These are phyloP conservation scores for Suhomyces prunicola DNA, from an alignment of 805 yeast genomes.

Conservation along the genomic window DNA sequence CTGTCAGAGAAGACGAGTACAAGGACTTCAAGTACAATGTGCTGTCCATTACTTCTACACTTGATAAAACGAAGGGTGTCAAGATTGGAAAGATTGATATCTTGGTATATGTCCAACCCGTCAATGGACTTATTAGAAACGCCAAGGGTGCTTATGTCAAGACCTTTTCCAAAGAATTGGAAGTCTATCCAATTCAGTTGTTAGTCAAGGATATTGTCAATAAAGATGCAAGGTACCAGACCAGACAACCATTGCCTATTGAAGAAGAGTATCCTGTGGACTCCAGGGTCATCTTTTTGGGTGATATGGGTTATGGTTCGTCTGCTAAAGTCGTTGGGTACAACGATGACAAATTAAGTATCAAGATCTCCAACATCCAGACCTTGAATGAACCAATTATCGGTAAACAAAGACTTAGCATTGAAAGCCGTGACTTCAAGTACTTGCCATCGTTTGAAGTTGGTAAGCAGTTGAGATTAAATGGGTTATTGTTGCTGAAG, in stretches of 20 bases:
- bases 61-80: constrained; percentile 60
- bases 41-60: constrained; percentile 38
- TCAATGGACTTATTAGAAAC: constrained; percentile 72
- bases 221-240: constrained; percentile 69
- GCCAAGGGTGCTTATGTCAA: constrained; percentile 73
- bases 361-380: constrained; percentile 41
- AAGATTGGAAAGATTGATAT: constrained; percentile 51
- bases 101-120: constrained; percentile 67
- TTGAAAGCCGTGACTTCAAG: constrained; percentile 53
- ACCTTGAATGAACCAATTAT: constrained; percentile 54
- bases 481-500: constrained; percentile 67
- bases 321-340: constrained; percentile 67
- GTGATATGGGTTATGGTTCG: constrained; percentile 85
- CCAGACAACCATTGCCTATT: constrained; percentile 72
- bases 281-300: constrained; percentile 71
- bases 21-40: constrained; percentile 44
- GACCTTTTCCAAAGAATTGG: constrained; percentile 54
- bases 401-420: constrained; percentile 58
- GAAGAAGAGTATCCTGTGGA: constrained; percentile 78
- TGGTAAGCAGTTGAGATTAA: constrained; percentile 53
- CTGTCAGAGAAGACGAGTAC: constrained; percentile 39
- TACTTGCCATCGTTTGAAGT: constrained; percentile 68
- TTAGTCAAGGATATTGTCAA: constrained; percentile 72
- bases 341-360: constrained; percentile 45
- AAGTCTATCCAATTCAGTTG: constrained; percentile 71